Evolutionary conservation across 2,329 filamentous ascomycete genomes (phyloP).

Genomic region (Fusarium stilboides): DNA sequence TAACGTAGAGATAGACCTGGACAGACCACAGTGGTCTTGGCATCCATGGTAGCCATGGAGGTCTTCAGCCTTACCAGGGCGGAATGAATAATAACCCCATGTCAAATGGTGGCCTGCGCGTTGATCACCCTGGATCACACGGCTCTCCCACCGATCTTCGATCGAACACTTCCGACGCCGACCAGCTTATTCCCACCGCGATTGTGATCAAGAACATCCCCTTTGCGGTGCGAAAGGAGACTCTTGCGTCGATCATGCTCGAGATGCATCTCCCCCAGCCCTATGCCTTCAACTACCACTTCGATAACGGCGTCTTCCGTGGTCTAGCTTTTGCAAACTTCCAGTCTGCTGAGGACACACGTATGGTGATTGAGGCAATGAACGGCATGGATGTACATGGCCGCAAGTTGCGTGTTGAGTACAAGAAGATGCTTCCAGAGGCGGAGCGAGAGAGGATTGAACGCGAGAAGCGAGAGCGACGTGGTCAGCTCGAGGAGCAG

Average conservation of each 20-base stretch:
- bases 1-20: constrained; percentile 61
- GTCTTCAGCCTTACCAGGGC: constrained; percentile 55
- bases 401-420: constrained; percentile 94
- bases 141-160: constrained; percentile 59
- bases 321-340: constrained; percentile 98
- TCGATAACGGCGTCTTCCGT: constrained; percentile 97
- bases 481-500: constrained; percentile 96
- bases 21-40: constrained; percentile 64
- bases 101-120: constrained; percentile 61
- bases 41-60: constrained; percentile 58
- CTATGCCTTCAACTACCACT: constrained; percentile 99
- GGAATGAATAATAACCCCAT: constrained; percentile 57
- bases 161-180: constrained; percentile 69
- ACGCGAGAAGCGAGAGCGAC: constrained; percentile 94
- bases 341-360: constrained; percentile 94
- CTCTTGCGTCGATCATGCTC: constrained; percentile 92
- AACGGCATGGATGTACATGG: constrained; percentile 97
- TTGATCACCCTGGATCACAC: constrained; percentile 59
- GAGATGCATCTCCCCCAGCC: constrained; percentile 93
- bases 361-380: constrained; percentile 90
- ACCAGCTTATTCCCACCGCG: constrained; percentile 96
- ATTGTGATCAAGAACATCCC: constrained; percentile 99
- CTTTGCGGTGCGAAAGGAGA: constrained; percentile 98
- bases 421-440: constrained; percentile 99
- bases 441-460: constrained; percentile 97